These are phyloP conservation scores for Cercospora sojina DNA, from an alignment of 2,329 filamentous ascomycete species.

Conservation along the genomic window DNA sequence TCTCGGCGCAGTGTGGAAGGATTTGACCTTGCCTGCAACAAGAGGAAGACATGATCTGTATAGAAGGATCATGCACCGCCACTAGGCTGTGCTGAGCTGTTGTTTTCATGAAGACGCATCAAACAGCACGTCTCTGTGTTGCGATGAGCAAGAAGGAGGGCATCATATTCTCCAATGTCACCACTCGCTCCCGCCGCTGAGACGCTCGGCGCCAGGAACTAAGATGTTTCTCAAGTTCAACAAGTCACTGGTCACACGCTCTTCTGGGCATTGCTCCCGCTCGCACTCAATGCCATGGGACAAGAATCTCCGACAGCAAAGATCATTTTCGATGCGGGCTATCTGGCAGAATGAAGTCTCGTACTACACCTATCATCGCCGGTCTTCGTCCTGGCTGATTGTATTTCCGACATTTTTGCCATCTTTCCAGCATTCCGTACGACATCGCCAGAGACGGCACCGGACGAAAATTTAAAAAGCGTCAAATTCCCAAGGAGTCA, in stretches of 20 bases:
- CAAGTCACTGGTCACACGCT: slow-evolving; percentile 3
- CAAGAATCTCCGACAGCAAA: background rate
- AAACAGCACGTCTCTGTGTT: background rate
- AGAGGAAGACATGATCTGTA: background rate
- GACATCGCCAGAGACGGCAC: background rate
- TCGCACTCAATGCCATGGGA: slow-evolving; percentile 5
- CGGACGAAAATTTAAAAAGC: background rate
- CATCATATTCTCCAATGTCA: background rate
- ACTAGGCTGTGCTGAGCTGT: background rate
- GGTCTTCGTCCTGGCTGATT: background rate
- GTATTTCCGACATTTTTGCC: background rate
- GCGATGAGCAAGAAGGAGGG: background rate
- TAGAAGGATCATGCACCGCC: background rate
- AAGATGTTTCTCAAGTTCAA: background rate
- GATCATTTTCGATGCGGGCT: background rate
- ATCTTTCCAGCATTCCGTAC: background rate
- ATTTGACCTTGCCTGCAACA: background rate
- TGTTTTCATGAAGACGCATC: background rate
- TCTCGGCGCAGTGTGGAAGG: background rate
- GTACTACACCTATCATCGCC: slow-evolving; percentile 6
- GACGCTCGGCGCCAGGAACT: background rate
- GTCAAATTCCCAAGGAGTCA: background rate
- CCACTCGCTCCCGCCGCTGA: background rate
- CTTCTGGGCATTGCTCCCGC: slow-evolving; percentile 1
- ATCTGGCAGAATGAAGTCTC: background rate